These are phyloP conservation scores for Linum lewisii DNA, from an alignment of 345 rosid species.

Conservation along the genomic window DNA sequence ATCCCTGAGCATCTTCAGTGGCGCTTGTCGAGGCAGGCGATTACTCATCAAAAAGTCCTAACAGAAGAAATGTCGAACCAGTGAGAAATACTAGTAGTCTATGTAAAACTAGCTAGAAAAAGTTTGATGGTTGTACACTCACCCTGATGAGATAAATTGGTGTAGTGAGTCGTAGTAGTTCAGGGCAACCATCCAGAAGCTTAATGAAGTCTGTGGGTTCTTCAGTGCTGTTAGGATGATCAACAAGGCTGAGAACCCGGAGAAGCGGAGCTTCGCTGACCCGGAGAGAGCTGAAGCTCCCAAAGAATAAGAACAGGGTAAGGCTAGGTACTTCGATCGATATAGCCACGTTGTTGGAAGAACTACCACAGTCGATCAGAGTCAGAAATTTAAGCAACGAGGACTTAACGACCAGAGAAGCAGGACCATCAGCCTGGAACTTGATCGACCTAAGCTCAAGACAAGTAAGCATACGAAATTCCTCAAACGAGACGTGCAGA, in stretches of 20 bases:
- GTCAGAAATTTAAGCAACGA: too few relatives aligned
- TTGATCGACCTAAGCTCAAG: background rate
- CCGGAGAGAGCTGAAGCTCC: too few relatives aligned
- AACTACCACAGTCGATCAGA: too few relatives aligned
- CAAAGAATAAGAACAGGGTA: too few relatives aligned
- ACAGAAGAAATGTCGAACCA: too few relatives aligned
- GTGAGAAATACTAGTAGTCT: background rate
- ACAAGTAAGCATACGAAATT: background rate
- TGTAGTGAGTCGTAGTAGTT: background rate
- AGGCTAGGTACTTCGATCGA: too few relatives aligned
- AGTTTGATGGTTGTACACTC: background rate
- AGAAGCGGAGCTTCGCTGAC: too few relatives aligned
- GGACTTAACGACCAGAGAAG: slow-evolving; percentile 2
- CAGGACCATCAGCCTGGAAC: background rate
- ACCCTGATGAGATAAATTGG: background rate
- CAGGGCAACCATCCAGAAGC: background rate
- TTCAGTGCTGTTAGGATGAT: too few relatives aligned
- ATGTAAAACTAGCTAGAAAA: background rate
- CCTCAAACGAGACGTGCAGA: background rate
- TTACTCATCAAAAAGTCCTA: background rate
- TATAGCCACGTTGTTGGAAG: too few relatives aligned
- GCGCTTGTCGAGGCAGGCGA: background rate
- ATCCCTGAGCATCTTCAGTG: background rate
- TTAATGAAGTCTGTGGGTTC: too few relatives aligned
- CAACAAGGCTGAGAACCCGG: too few relatives aligned